phyloP scores from a whole-genome alignment of 106 monocot species.

The Triglochin maritima region DNA sequence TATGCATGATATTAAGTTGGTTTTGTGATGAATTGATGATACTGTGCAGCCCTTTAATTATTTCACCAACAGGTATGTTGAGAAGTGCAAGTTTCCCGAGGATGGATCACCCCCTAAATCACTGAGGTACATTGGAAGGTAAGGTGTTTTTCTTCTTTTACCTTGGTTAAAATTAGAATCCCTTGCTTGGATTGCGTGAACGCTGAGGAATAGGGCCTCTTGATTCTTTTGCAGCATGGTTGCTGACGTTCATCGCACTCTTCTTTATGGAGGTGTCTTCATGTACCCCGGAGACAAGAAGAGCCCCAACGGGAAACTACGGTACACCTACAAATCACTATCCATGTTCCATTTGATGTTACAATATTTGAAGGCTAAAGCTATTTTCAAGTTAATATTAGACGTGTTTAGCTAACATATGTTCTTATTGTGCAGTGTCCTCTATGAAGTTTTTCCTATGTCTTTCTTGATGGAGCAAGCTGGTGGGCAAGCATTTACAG shows the following conservation, averaged over 20 bases:
- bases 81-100: conserved; percentile 85
- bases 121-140: conserved; percentile 98
- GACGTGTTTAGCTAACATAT: not conserved
- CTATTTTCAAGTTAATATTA: not conserved
- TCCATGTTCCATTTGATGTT: not conserved
- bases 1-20: conserved; percentile 20
- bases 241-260: conserved; percentile 91
- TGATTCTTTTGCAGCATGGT: conserved; percentile 68
- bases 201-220: not conserved
- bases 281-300: conserved; percentile 97
- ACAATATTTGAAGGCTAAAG: not conserved
- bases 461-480: conserved; percentile 98
- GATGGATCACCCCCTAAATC: conserved; percentile 89
- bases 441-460: conserved; percentile 99
- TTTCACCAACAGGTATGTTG: conserved; percentile 55
- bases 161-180: no score
- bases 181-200: no score
- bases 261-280: conserved; percentile 98
- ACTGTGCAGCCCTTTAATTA: not conserved
- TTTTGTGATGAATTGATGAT: not conserved
- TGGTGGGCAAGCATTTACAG: conserved; percentile 95
- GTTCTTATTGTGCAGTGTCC: conserved; percentile 45
- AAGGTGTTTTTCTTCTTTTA: not conserved
- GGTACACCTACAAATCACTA: conserved; percentile 29
- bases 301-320: conserved; percentile 85